Base-by-base conservation (phyloP, 768 basidiomycete genomes). In the Collybia sp. region DNA sequence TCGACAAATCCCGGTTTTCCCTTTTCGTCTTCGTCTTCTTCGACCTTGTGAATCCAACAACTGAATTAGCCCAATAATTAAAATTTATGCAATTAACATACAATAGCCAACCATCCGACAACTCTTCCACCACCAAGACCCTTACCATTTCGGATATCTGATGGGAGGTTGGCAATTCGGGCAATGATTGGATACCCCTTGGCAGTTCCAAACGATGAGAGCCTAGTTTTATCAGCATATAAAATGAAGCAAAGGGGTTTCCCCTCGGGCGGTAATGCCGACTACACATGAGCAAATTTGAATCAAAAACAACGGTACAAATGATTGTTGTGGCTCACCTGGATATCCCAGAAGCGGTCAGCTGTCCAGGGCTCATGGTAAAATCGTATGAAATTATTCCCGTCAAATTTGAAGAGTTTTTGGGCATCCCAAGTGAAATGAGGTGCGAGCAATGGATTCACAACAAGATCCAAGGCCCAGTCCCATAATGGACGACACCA, bases 181-280 rank as follows among this genome's bases (percentile, higher is more conserved):
- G 58, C 64, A 33, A 70, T 50, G n/a, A 70, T 57, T 0, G 66
- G 71, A 47, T 72, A 66, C 0, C 61, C 68, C 47, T 64, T 65
- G 19, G 48, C 47, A 9, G 53, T 58, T 0, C 68, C 64, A 57
- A 69, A 70, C 1, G 62, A 58, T 2, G 65, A 69, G 1, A 71
- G 43, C 17, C 59, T 56, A 72, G 12, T n/a, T 68, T n/a, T n/a
- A n/a, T n/a, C n/a, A n/a, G n/a, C n/a, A n/a, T n/a, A n/a, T n/a
- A n/a, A n/a, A n/a, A n/a, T 63, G 18, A 65, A 55, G 8, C 53
- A 47, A 20, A 67, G 43, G 0, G 63, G 61, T 36, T 64, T 63
- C 36, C 47, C 59, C 48, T 43, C 51, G 9, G 34, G 12, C 2
- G 58, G 59, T 12, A 64, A 31, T n/a, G 32, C 12, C 45, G 42